phyloP scores from a whole-genome alignment of 2,329 filamentous ascomycete genomes.

The Akanthomyces dipterigenus region DNA sequence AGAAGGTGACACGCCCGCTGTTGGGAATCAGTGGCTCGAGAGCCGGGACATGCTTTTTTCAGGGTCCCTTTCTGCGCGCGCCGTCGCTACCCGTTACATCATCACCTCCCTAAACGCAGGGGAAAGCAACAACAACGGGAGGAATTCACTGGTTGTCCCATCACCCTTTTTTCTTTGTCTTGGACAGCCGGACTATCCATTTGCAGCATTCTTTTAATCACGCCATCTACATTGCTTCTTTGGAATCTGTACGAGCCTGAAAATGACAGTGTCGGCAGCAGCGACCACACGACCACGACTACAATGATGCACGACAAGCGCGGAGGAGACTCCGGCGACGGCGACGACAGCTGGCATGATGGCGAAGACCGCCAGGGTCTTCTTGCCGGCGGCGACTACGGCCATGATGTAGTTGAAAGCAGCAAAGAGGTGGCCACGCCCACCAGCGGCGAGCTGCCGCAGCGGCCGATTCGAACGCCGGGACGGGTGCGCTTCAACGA shows the following conservation, averaged over 20 bases:
- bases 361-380: constrained; percentile 19
- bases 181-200: not conserved
- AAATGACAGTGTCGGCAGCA: constrained; percentile 10
- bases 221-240: not conserved
- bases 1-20: no score
- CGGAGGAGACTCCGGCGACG: not conserved
- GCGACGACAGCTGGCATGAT: constrained; percentile 10
- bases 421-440: not conserved
- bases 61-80: not conserved
- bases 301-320: constrained; percentile 10
- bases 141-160: not conserved
- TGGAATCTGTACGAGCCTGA: constrained; percentile 1
- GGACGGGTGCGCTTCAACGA: constrained; percentile 72
- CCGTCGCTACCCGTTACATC: not conserved
- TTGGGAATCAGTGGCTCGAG: no score
- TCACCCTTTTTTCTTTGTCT: not conserved
- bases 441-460: not conserved
- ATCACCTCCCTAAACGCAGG: constrained; percentile 1
- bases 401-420: constrained; percentile 8
- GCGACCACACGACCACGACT: constrained; percentile 13
- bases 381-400: constrained; percentile 18
- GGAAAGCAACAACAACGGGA: not conserved
- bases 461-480: constrained; percentile 41
- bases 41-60: not conserved
- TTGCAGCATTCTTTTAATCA: not conserved